Base-by-base conservation (phyloP, 2,329 filamentous ascomycete species). In the Aspergillus sp. region DNA sequence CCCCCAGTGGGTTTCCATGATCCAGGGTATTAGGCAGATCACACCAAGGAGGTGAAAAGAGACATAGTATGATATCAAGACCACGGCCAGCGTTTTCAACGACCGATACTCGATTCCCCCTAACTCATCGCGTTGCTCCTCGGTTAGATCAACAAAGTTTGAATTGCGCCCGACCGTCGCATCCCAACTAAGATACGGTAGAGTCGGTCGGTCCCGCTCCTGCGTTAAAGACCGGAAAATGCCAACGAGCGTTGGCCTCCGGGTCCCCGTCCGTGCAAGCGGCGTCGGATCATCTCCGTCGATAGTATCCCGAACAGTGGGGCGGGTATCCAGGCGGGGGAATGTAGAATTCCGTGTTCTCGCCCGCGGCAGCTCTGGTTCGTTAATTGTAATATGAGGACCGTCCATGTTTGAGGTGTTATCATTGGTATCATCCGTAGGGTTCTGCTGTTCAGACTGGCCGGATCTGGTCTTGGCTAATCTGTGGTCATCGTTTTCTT, bases 21-120 rank as follows among this genome's bases (percentile, higher is more conserved):
- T 96, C 88, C 92, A 99, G 0, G 91, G 90, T 3, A 91, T 69
- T 12, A 97, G 74, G 64, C 86, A 87, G 26, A 91, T 71, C 38
- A 96, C 77, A 0, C 88, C 91, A 3, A 97, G 79, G 2, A 93
- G 66, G 67, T 92, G 90, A 66, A 96, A 97, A 0, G 89, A 87
- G 70, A 91, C 84, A 68, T 89, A 97, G 74, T 98, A 99, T 7
- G 77, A 78, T 3, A 89, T 81, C 18, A 98, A 79, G 30, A 98
- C 86, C 26, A 91, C 71, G 1, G 90, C 90, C 48, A 99, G 77
- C 2, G 91, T 91, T 73, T 96, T 96, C 59, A 99, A 74, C 0
- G 93, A 90, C 5, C 95, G 88, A 69, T 99, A 99, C 73, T 99
- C 95, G 62, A 99, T 96, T 18, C 95, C 95, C 11, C 95, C 95